Evolutionary conservation across 2,329 filamentous ascomycete species (phyloP).

Genomic region (Trichoderma sp.): DNA sequence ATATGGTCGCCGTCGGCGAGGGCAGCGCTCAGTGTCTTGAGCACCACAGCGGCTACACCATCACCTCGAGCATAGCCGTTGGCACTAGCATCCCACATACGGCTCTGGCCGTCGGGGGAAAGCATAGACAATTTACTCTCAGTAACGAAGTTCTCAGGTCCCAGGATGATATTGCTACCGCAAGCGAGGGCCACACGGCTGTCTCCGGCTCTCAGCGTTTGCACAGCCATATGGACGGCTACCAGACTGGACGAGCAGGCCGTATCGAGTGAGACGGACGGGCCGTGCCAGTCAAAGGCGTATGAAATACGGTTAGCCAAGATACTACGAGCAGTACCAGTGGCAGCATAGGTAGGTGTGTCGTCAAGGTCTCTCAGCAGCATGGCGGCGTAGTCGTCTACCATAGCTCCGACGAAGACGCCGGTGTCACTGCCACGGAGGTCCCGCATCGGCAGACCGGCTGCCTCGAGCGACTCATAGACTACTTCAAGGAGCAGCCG

Average conservation of each 20-base stretch:
- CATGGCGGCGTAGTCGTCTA: too few relatives aligned
- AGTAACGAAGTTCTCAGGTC: neutral
- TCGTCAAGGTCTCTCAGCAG: too few relatives aligned
- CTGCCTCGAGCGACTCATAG: too few relatives aligned
- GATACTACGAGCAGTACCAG: conserved; percentile 42
- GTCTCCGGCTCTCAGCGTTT: conserved; percentile 28
- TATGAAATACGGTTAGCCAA: conserved; percentile 47
- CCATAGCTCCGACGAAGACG: too few relatives aligned
- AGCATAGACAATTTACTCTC: conserved; percentile 15
- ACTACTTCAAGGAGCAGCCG: too few relatives aligned
- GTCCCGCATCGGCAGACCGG: too few relatives aligned
- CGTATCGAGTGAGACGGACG: conserved; percentile 52
- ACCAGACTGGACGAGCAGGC: conserved; percentile 52
- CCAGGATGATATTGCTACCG: conserved; percentile 61
- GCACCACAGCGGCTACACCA: neutral
- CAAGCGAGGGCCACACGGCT: neutral
- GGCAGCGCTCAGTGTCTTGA: too few relatives aligned
- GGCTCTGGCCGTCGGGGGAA: neutral
- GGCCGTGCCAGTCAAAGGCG: conserved; percentile 49
- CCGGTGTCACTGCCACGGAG: too few relatives aligned
- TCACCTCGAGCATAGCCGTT: neutral
- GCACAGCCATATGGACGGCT: conserved; percentile 45
- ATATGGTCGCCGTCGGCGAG: too few relatives aligned
- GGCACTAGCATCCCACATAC: neutral
- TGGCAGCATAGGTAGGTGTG: conserved; percentile 40